phyloP scores from a whole-genome alignment of 164 flowering plant genomes.

The Tinospora cordifolia region DNA sequence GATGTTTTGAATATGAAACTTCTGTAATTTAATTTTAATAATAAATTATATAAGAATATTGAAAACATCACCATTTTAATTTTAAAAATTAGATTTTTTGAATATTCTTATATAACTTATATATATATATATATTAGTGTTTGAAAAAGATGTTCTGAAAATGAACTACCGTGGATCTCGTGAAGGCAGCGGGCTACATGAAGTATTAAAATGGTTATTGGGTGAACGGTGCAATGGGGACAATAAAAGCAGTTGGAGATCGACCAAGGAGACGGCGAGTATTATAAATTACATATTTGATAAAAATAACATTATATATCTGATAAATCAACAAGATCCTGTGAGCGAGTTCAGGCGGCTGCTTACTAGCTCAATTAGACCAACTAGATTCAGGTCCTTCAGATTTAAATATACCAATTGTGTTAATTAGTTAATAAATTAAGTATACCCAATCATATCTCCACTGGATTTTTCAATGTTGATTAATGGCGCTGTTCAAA shows the following conservation, averaged over 20 bases:
- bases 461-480: no score
- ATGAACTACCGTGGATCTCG: neutral
- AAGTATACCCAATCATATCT: no score
- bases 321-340: neutral
- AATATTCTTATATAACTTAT: no score
- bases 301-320: neutral
- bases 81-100: no score
- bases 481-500: no score
- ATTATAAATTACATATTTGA: neutral
- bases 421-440: no score
- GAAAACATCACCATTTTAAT: no score
- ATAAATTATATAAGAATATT: no score
- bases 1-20: no score
- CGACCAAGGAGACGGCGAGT: neutral
- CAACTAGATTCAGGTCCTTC: neutral
- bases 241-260: conserved; percentile 7
- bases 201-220: conserved; percentile 8
- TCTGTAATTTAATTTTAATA: no score
- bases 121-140: no score
- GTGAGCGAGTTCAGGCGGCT: conserved; percentile 1
- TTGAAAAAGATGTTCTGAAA: neutral
- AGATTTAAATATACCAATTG: neutral
- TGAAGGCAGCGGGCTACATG: neutral
- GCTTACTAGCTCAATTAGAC: neutral
- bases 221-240: conserved; percentile 8